Conservation (phyloP, 2,329 filamentous ascomycete species). For the Ophiostoma ips region DNA sequence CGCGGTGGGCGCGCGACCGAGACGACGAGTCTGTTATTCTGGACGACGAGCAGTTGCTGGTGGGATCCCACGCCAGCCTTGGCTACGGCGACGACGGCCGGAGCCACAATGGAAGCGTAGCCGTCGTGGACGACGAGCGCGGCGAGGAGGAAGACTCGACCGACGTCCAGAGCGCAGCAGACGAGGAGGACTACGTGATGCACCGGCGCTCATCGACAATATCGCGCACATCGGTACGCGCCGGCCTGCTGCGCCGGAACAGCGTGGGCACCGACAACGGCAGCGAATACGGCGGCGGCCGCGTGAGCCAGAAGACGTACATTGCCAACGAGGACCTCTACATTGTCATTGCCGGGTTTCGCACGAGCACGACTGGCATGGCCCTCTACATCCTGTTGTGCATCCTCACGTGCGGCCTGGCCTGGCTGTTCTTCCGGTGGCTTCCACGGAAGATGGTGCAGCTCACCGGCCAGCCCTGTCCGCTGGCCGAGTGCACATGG, state of each 20-base stretch:
- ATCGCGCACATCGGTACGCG: slow-evolving; percentile 42
- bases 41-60: slow-evolving; percentile 14
- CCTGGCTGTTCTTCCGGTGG: slow-evolving; percentile 79
- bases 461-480: slow-evolving; percentile 53
- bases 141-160: slow-evolving; percentile 16
- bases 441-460: slow-evolving; percentile 74
- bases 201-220: slow-evolving; percentile 49
- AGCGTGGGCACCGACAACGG: slow-evolving; percentile 51
- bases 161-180: slow-evolving; percentile 15
- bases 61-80: slow-evolving; percentile 5
- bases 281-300: slow-evolving; percentile 47
- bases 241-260: slow-evolving; percentile 54
- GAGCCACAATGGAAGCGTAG: slow-evolving; percentile 12
- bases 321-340: slow-evolving; percentile 89
- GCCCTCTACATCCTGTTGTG: slow-evolving; percentile 58
- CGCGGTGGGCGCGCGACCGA: background rate
- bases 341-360: slow-evolving; percentile 84
- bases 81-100: slow-evolving; percentile 17
- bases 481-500: slow-evolving; percentile 71
- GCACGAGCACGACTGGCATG: slow-evolving; percentile 58
- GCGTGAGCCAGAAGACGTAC: slow-evolving; percentile 79
- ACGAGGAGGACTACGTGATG: slow-evolving; percentile 32
- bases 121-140: background rate
- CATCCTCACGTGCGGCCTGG: slow-evolving; percentile 57
- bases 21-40: slow-evolving; percentile 15